A percentile compares a stretch with the other conserved stretches of the same genome.
Conservation (phyloP, 768 basidiomycete genomes). For the Pluteus cervinus region DNA sequence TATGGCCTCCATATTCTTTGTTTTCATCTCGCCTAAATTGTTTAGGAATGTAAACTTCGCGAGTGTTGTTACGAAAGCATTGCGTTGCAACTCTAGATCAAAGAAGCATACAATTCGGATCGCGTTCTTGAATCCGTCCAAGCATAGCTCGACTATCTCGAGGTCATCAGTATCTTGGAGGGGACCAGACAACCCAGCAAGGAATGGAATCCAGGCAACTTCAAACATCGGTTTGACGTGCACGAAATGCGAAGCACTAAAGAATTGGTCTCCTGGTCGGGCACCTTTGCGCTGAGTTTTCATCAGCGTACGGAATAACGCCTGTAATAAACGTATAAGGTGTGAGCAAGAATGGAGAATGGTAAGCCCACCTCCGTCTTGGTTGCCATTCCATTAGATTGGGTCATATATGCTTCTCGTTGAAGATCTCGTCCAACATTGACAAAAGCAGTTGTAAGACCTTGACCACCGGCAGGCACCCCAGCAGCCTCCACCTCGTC, state of each 20-base stretch:
- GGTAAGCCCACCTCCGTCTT: slow-evolving; percentile 82
- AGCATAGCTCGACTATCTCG: slow-evolving; percentile 84
- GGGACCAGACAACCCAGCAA: slow-evolving; percentile 91
- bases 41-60: slow-evolving; percentile 97
- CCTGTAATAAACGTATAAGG: slow-evolving; percentile 35
- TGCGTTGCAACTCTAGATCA: slow-evolving; percentile 95
- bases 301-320: slow-evolving; percentile 89
- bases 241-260: slow-evolving; percentile 92
- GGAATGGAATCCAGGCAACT: slow-evolving; percentile 97
- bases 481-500: slow-evolving; percentile 79
- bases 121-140: slow-evolving; percentile 96
- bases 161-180: slow-evolving; percentile 94
- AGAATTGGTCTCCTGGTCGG: slow-evolving; percentile 80
- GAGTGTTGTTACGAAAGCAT: slow-evolving; percentile 95
- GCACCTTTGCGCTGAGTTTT: slow-evolving; percentile 84
- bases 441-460: slow-evolving; percentile 76
- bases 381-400: slow-evolving; percentile 93
- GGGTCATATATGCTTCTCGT: slow-evolving; percentile 91
- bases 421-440: slow-evolving; percentile 93
- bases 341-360: slow-evolving; percentile 2
- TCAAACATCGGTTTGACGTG: slow-evolving; percentile 99
- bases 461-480: slow-evolving; percentile 46
- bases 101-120: slow-evolving; percentile 96
- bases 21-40: slow-evolving; percentile 97
- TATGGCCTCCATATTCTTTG: slow-evolving; percentile 99